phyloP scores from a whole-genome alignment of 2,329 filamentous ascomycete species.

The Arthroderma uncinatum region DNA sequence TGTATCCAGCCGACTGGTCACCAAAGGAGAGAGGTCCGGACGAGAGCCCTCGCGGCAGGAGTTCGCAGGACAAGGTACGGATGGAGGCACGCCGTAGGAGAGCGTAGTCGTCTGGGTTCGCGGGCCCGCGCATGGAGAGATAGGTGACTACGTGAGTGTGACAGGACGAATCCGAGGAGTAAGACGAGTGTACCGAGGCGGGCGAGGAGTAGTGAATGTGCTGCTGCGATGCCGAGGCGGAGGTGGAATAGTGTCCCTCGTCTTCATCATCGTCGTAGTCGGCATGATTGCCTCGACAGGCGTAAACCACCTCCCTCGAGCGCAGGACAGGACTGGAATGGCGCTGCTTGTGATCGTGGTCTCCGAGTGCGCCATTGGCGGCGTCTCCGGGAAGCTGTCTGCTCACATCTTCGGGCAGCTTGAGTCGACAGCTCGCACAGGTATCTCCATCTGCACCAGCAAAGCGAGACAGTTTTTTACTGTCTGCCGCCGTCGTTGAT shows the following conservation, averaged over 20 bases:
- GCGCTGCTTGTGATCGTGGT: constrained; percentile 37
- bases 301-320: constrained; percentile 43
- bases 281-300: constrained; percentile 35
- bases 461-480: constrained; percentile 35
- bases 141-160: constrained; percentile 49
- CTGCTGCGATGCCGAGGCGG: constrained; percentile 21
- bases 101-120: constrained; percentile 43
- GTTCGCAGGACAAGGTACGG: constrained; percentile 47
- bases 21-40: constrained; percentile 50
- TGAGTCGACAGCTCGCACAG: constrained; percentile 48
- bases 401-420: constrained; percentile 44
- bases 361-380: constrained; percentile 40
- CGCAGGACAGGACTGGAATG: constrained; percentile 46
- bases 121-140: constrained; percentile 46
- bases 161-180: constrained; percentile 36
- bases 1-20: constrained; percentile 45
- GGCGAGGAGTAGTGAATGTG: constrained; percentile 22
- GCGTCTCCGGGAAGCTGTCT: constrained; percentile 43
- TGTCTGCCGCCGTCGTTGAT: constrained; percentile 28
- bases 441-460: constrained; percentile 39
- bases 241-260: constrained; percentile 22
- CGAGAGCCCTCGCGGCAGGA: constrained; percentile 44
- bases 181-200: constrained; percentile 31
- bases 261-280: constrained; percentile 28
- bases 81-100: constrained; percentile 47